Percentiles rank a stretch among this genome's conserved stretches.
phyloP scores from a whole-genome alignment of 1,284 basidiomycete genomes.

The Lignosus rhinocerotis region DNA sequence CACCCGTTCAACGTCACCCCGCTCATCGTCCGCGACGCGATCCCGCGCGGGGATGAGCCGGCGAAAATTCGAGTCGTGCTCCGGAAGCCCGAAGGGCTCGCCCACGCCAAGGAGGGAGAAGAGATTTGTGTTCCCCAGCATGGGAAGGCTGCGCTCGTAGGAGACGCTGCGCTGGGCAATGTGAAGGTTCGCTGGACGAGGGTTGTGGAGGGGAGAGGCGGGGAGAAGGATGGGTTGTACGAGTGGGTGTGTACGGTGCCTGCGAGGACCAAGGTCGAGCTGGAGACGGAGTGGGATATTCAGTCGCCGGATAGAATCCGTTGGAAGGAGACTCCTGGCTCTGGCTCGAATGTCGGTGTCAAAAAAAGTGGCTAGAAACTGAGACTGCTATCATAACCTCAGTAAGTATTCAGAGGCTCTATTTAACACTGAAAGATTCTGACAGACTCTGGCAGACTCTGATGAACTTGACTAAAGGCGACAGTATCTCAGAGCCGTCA shows the following conservation, averaged over 20 bases:
- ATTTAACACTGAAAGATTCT: no score
- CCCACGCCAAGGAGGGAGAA: conserved; percentile 44
- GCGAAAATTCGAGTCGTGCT: conserved; percentile 48
- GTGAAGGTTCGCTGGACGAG: conserved; percentile 29
- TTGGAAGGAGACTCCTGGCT: conserved; percentile 3
- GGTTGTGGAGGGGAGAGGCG: not conserved
- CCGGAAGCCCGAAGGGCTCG: conserved; percentile 47
- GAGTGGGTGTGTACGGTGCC: conserved; percentile 31
- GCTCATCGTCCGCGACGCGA: conserved; percentile 48
- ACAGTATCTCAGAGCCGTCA: no score
- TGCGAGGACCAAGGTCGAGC: conserved; percentile 34
- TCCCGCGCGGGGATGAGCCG: conserved; percentile 45
- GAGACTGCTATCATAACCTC: no score
- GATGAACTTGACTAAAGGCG: no score
- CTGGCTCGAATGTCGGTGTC: no score
- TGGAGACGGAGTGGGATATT: conserved; percentile 36
- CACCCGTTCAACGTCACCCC: conserved; percentile 45
- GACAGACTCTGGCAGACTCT: no score
- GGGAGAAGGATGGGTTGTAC: conserved; percentile 29
- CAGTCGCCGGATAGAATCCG: not conserved
- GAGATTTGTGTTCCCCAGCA: conserved; percentile 25
- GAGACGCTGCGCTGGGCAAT: not conserved
- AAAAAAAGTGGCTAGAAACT: no score
- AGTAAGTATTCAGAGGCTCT: no score
- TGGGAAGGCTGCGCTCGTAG: conserved; percentile 27